phyloP scores from a whole-genome alignment of 441 rosid species.

The Flueggea neowawraea region DNA sequence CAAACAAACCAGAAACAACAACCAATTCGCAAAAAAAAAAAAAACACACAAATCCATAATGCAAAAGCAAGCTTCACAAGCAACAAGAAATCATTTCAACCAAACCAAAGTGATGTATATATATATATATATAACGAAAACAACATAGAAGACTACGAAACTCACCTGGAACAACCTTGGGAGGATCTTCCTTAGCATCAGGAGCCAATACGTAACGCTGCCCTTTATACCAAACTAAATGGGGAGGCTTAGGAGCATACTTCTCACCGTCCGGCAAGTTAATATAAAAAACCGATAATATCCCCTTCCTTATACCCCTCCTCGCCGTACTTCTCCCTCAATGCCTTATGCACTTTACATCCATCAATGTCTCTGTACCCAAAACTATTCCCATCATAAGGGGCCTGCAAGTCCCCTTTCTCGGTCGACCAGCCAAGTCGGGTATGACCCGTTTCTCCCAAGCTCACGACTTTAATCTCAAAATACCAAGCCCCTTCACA shows the following conservation, averaged over 20 bases:
- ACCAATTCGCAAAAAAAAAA: background rate
- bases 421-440: conserved; percentile 94
- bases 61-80: too few relatives aligned
- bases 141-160: background rate
- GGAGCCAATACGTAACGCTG: conserved; percentile 78
- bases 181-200: conserved; percentile 85
- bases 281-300: conserved; percentile 86
- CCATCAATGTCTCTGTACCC: conserved; percentile 97
- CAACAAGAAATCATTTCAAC: background rate
- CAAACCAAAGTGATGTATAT: background rate
- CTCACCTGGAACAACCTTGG: conserved; percentile 80
- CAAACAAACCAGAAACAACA: background rate
- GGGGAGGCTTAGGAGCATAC: conserved; percentile 76
- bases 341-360: conserved; percentile 89
- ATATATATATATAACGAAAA: background rate
- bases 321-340: conserved; percentile 83
- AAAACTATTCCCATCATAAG: conserved; percentile 84
- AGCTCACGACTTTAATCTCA: conserved; percentile 67
- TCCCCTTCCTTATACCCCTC: conserved; percentile 94
- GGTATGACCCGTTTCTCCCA: conserved; percentile 93
- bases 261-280: conserved; percentile 79
- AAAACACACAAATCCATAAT: background rate
- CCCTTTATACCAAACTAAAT: conserved; percentile 82
- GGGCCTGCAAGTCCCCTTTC: conserved; percentile 97
- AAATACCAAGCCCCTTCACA: conserved; percentile 96